A percentile compares a stretch with the other conserved stretches of the same genome.
These are phyloP conservation scores for Pseudoneurospora amorphoporcata DNA, from an alignment of 495 filamentous ascomycete genomes.

Conservation along the genomic window DNA sequence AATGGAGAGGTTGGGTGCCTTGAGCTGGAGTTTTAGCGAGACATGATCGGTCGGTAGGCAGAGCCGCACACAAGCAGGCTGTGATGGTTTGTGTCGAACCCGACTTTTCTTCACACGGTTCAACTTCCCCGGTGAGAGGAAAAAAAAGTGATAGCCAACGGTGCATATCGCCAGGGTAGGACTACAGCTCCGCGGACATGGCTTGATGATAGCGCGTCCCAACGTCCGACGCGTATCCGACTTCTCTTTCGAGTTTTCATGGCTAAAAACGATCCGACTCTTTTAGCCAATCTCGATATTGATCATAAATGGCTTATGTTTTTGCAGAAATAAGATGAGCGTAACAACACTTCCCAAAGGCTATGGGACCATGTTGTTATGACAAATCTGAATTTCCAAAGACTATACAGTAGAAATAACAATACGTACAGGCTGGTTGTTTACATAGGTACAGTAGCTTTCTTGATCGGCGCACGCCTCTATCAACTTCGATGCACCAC, in stretches of 20 bases:
- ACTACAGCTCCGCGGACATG: not conserved
- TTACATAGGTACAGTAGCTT: not conserved
- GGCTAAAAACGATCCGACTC: not conserved
- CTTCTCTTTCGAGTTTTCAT: not conserved
- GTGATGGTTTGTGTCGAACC: not conserved
- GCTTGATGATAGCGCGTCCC: not conserved
- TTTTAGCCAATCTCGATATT: not conserved
- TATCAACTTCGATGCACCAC: not conserved
- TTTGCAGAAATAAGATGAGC: constrained; percentile 1
- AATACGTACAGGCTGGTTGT: not conserved
- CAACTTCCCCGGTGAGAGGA: not conserved
- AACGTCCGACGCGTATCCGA: not conserved
- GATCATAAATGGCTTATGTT: not conserved
- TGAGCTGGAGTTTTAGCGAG: not conserved
- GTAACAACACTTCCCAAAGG: not conserved
- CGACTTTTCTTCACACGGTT: not conserved
- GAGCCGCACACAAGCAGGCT: not conserved
- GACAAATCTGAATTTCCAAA: not conserved
- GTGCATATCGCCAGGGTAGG: not conserved
- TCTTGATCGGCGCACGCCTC: constrained; percentile 10
- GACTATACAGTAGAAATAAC: not conserved
- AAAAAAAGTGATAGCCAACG: not conserved
- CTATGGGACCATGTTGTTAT: not conserved
- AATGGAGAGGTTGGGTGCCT: not conserved
- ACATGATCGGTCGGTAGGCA: not conserved